Percentiles rank a stretch among this genome's conserved stretches.
Conservation (phyloP, 2,329 filamentous ascomycete genomes). For the Cladophialophora immunda region DNA sequence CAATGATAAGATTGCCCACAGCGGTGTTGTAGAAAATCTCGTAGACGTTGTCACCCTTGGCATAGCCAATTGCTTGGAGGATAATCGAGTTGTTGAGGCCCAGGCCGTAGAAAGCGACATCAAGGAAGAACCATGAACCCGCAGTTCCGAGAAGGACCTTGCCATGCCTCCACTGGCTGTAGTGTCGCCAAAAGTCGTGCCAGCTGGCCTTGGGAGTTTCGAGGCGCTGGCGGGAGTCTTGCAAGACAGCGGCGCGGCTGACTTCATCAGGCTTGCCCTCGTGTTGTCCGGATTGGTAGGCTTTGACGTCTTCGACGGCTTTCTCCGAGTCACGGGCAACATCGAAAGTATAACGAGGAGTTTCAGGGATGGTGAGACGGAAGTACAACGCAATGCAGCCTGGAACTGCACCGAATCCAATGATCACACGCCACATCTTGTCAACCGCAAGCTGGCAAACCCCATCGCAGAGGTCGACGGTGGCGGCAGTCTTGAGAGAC, state of each 20-base stretch:
- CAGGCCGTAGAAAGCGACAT: conserved; percentile 70
- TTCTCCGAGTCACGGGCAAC: conserved; percentile 77
- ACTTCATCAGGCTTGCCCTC: conserved; percentile 74
- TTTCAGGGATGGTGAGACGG: conserved; percentile 86
- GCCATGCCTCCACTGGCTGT: conserved; percentile 74
- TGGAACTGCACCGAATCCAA: conserved; percentile 82
- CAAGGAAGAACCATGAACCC: conserved; percentile 84
- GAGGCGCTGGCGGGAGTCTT: conserved; percentile 63
- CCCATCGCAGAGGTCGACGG: conserved; percentile 66
- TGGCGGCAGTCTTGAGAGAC: conserved; percentile 63
- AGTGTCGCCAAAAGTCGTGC: conserved; percentile 75
- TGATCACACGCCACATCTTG: conserved; percentile 86
- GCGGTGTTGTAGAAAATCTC: conserved; percentile 76
- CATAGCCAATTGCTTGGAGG: conserved; percentile 75
- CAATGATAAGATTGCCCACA: conserved; percentile 79
- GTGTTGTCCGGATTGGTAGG: conserved; percentile 73
- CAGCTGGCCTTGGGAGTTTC: conserved; percentile 75
- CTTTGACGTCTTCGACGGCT: conserved; percentile 74
- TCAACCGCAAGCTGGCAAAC: conserved; percentile 76
- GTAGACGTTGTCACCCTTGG: conserved; percentile 70
- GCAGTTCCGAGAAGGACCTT: conserved; percentile 80
- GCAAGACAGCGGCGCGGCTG: conserved; percentile 66
- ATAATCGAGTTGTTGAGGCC: conserved; percentile 80
- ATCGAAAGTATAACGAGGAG: conserved; percentile 87
- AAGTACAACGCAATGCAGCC: conserved; percentile 85